These are phyloP conservation scores for Phaeoacremonium minimum DNA, from an alignment of 2,329 filamentous ascomycete species.

Conservation along the genomic window DNA sequence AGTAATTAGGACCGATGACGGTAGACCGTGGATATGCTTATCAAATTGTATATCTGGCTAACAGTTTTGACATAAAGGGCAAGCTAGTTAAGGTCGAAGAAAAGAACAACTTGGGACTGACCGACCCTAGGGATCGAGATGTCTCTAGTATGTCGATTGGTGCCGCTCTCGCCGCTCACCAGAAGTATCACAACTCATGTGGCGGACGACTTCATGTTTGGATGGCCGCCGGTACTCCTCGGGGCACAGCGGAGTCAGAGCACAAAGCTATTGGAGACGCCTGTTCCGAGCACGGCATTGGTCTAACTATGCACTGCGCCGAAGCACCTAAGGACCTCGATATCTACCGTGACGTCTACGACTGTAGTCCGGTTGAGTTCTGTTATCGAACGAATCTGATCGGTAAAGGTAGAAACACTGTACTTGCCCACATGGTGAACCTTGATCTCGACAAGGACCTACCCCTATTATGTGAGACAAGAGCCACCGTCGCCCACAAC, in stretches of 20 bases:
- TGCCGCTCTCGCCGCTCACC: constrained; percentile 25
- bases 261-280: constrained; percentile 34
- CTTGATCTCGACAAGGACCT: constrained; percentile 33
- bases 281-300: constrained; percentile 30
- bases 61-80: too few species aligned
- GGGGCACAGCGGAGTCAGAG: constrained; percentile 31
- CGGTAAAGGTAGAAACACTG: constrained; percentile 32
- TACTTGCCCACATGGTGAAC: constrained; percentile 49
- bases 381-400: constrained; percentile 30
- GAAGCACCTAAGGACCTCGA: constrained; percentile 33
- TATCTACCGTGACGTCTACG: constrained; percentile 32
- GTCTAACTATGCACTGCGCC: constrained; percentile 41
- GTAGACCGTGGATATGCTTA: too few species aligned
- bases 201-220: constrained; percentile 39
- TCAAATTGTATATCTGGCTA: too few species aligned
- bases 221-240: constrained; percentile 40
- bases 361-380: constrained; percentile 37
- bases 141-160: constrained; percentile 26
- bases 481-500: constrained; percentile 44
- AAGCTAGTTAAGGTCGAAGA: constrained; percentile 30
- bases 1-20: too few species aligned
- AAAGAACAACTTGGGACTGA: constrained; percentile 23
- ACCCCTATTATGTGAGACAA: too few species aligned
- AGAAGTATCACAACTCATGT: constrained; percentile 14
- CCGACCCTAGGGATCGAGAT: constrained; percentile 30